Evolutionary conservation across 768 basidiomycete species (phyloP), one percentile per base, ranked within the genome.

Genomic region (Kwoniella sp.): DNA sequence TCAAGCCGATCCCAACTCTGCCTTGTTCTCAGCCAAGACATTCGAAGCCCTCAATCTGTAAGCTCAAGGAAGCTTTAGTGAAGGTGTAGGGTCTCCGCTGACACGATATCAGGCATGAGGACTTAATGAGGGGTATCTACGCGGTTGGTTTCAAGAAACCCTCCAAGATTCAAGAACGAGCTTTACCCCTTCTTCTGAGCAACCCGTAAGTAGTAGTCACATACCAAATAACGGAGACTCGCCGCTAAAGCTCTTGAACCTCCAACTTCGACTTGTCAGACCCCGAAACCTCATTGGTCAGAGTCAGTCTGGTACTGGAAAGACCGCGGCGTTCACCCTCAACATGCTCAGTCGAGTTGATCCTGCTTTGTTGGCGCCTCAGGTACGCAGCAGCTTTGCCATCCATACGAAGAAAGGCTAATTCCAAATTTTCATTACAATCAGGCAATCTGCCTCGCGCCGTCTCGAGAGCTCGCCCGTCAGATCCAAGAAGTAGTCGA

Each of bases 271-370:
- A n/a, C n/a, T n/a, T n/a, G n/a, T n/a, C 77, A 99, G 95, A n/a
- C 90, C 95, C 12, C 89, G 88, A 58, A 98, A 98, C 82, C 94
- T 98, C 90, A 98, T 98, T 77, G 96, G 93, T 20, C 96, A 99
- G 83, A 98, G 94, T 57, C 96, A 99, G 76, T 98, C 96, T 34
- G 96, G 96, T 41, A 99, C 96, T 9, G 96, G 96, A 55, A 99
- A 99, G 84, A 98, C 96, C 1, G 96, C 96, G 3, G 96, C 96
- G 11, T 99, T 99, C 79, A 92, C 93, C 13, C 84, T 99, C 55
- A 94, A 95, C 12, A 98, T 99, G 94, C 86, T 98, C 17, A 93
- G 90, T 78, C 88, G 95, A 45, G 86, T 98, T 53, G 92, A 97
- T 81, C 94, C 89, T 73, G 84, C 86, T 23, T 83, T 88, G 51